Evolutionary conservation across 2,329 filamentous ascomycete species (phyloP), one percentile per base, ranked within the genome.

Genomic region (Alternaria sp.): DNA sequence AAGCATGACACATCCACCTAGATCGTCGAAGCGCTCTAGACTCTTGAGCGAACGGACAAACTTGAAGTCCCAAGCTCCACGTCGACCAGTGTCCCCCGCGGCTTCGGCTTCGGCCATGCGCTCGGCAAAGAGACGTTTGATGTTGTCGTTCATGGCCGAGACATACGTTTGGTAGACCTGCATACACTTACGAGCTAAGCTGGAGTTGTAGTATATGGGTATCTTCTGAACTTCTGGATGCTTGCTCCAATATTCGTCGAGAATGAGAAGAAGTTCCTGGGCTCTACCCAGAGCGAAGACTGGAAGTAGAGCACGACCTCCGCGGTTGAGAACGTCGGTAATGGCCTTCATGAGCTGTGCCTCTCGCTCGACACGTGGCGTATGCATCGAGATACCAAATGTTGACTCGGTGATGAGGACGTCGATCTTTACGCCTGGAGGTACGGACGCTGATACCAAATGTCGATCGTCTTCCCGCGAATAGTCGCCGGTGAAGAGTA

Each of bases 81-180:
- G 94, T 8, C 88, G 89, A 7, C 87, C 87, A 3, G 86, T 87
- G 69, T 93, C 91, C 9, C 92, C 92, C 32, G 89, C 90, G 0
- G 91, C 90, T 78, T 97, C 93, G 10, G 93, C 92, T 78, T 97
- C 93, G 5, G 93, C 93, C 89, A 97, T 96, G 51, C 93, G 89
- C 80, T 96, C 93, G 57, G 91, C 87, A 81, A 97, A 97, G n/a
- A 97, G 87, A 11, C 93, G 89, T 80, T 97, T 97, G 84, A 99
- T 98, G 74, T 97, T 98, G 76, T 98, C 95, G 78, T 99, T 99
- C 96, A 99, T 99, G 59, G 94, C 93, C 52, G 94, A 93, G 52
- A 98, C 93, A 74, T 98, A 99, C 2, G 96, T 99, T 79, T 98
- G 96, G 77, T 99, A 99, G 4, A 98, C 93, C 28, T 97, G 88